Percentiles rank a stretch among this genome's conserved stretches.
These are phyloP conservation scores for Martiniozyma asiatica DNA, from an alignment of 1,139 yeast genomes.

Conservation along the genomic window DNA sequence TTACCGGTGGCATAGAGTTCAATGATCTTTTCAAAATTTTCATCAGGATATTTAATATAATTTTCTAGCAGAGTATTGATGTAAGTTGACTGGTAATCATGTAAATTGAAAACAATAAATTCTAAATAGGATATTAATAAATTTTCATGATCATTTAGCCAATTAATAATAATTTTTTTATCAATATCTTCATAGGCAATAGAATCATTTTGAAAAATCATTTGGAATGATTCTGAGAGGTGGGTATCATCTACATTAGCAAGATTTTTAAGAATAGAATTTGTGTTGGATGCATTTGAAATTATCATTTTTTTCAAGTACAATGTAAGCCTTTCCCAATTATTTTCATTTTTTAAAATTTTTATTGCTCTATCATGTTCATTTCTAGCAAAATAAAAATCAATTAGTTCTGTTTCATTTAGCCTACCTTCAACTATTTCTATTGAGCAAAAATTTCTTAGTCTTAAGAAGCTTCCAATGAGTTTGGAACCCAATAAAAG, in stretches of 20 bases:
- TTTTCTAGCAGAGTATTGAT: constrained; percentile 33
- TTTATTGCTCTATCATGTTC: constrained; percentile 60
- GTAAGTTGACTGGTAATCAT: constrained; percentile 6
- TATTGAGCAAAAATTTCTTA: constrained; percentile 64
- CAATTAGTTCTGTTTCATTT: constrained; percentile 44
- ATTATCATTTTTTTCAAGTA: constrained; percentile 42
- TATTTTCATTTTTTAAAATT: constrained; percentile 29
- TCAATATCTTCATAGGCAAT: constrained; percentile 53
- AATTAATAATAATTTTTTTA: constrained; percentile 39
- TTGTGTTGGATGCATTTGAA: constrained; percentile 38
- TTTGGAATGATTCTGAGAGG: constrained; percentile 29
- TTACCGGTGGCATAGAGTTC: constrained; percentile 18
- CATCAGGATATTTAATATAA: constrained; percentile 29
- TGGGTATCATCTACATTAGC: constrained; percentile 40
- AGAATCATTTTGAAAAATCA: constrained; percentile 58
- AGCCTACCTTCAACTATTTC: constrained; percentile 48
- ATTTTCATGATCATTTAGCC: constrained; percentile 21
- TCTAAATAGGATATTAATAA: constrained; percentile 51
- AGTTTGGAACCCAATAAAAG: constrained; percentile 54
- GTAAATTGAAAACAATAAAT: constrained; percentile 35
- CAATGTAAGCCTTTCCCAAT: constrained; percentile 30
- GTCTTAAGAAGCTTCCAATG: constrained; percentile 71
- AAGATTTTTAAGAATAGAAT: constrained; percentile 47
- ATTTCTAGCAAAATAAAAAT: constrained; percentile 57
- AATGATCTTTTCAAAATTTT: constrained; percentile 16